Base-by-base conservation (phyloP, 352 stramenopile species). In the Aphanomyces cochlioides region DNA sequence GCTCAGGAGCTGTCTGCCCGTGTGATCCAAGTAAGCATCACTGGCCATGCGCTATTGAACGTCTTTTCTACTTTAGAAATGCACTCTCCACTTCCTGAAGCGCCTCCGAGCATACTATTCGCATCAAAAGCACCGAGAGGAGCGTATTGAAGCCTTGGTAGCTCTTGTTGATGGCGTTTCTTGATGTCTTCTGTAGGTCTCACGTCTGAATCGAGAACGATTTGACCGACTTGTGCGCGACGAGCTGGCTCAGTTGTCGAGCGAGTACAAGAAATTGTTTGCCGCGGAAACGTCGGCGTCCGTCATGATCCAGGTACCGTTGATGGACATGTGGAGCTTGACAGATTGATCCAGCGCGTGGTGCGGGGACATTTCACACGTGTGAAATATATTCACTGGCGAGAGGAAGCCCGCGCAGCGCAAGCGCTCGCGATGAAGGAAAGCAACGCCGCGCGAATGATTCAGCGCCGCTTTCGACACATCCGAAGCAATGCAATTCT, bases 151-250 rank as follows among this genome's bases (percentile, higher is more conserved):
- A 7, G 74, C 85, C 0, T 72, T 92, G 7, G 78, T 86, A n/a
- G 57, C 77, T 63, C 36, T 63, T 63, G 15, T 4, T 21, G 8
- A 13, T 43, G 10, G 56, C 21, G 17, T 12, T 50, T 12, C 10
- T n/a, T n/a, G 43, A 50, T n/a, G 43, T 50, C 34, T 15, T 63
- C 10, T 50, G 39, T 66, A 66, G 57, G 43, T 34, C 7, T 5
- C 1, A 3, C 41, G 43, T 43, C 43, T 48, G n/a, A n/a, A 41
- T 13, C 2, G 7, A 2, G 28, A 17, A 2, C 81, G 77, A 10
- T 89, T 88, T 78, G 86, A 88, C 39, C 75, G 74, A 19, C 68
- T 73, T 39, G 72, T 92, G 34, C 82, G 84, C 3, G 74, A 67
- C 34, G 75, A 88, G 47, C 48, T 92, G 19, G 77, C 69, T 6